Percentiles rank a stretch among this genome's conserved stretches.
These are phyloP conservation scores for Metarhizium sp. DNA, from an alignment of 2,329 filamentous ascomycete species.

Conservation along the genomic window DNA sequence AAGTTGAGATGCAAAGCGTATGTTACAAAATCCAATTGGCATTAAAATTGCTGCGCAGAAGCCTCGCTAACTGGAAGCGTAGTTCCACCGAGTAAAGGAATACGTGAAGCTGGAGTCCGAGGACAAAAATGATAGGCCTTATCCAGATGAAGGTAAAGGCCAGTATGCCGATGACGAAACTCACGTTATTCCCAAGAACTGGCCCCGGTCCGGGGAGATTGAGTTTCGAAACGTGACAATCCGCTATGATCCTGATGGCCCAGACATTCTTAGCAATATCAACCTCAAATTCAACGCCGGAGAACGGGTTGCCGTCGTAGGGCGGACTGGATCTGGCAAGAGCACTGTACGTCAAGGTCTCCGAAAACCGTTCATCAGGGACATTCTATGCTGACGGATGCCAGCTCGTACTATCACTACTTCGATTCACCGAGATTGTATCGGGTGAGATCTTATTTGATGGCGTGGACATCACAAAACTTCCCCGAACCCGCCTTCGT, in stretches of 20 bases:
- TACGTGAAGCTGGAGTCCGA: conserved; percentile 37
- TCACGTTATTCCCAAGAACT: conserved; percentile 29
- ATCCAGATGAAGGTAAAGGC: conserved; percentile 26
- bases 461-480: conserved; percentile 43
- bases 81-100: conserved; percentile 41
- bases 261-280: conserved; percentile 40
- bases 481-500: conserved; percentile 40
- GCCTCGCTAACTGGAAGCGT: conserved; percentile 1
- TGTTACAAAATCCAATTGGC: conserved; percentile 13
- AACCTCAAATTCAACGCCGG: conserved; percentile 50
- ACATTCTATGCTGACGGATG: background rate
- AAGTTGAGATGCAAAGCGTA: conserved; percentile 47
- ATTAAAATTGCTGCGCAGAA: background rate
- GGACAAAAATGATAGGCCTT: conserved; percentile 30
- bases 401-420: conserved; percentile 41
- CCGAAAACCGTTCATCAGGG: background rate
- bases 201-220: conserved; percentile 37
- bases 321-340: conserved; percentile 75
- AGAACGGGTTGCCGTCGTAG: conserved; percentile 69
- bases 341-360: conserved; percentile 50
- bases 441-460: conserved; percentile 46
- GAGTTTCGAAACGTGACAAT: conserved; percentile 43
- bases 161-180: conserved; percentile 30
- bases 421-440: conserved; percentile 43
- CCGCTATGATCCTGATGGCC: conserved; percentile 34